phyloP scores from a whole-genome alignment of 345 rosid genomes.

The Arabidopsis suecica region DNA sequence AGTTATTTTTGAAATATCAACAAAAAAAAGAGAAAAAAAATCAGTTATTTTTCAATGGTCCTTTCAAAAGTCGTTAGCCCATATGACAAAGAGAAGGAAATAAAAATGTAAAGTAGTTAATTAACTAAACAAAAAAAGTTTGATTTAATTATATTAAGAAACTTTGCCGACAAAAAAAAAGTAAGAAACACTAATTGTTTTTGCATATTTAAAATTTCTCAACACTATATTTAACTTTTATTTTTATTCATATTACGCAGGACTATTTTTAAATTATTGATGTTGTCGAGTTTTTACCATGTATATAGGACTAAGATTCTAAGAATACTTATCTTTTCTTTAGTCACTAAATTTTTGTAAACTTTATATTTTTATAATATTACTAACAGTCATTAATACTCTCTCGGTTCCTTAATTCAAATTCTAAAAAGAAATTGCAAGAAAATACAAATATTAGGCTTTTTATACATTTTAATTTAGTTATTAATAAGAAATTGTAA shows the following conservation, averaged over 20 bases:
- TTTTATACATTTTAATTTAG: too few relatives aligned
- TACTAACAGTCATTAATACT: background rate
- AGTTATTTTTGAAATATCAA: too few relatives aligned
- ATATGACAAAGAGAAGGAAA: conserved; percentile 3
- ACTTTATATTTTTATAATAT: background rate
- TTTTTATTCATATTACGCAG: background rate
- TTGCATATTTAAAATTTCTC: background rate
- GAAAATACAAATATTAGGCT: too few relatives aligned
- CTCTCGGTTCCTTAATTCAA: background rate
- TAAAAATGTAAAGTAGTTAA: background rate
- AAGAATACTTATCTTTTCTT: background rate
- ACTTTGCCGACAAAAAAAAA: background rate
- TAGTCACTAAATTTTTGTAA: background rate
- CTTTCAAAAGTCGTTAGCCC: conserved; percentile 14
- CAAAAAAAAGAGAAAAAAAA: background rate
- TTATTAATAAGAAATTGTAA: too few relatives aligned
- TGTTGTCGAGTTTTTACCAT: background rate
- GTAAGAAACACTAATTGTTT: background rate
- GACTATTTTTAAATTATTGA: background rate
- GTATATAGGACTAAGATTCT: background rate
- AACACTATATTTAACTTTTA: background rate
- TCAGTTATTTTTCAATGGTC: background rate
- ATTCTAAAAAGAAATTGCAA: too few relatives aligned
- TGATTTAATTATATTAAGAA: background rate
- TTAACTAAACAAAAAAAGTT: too few relatives aligned